These are phyloP conservation scores for Mytilinidion resinicola DNA, from an alignment of 495 filamentous ascomycete species.

Conservation along the genomic window DNA sequence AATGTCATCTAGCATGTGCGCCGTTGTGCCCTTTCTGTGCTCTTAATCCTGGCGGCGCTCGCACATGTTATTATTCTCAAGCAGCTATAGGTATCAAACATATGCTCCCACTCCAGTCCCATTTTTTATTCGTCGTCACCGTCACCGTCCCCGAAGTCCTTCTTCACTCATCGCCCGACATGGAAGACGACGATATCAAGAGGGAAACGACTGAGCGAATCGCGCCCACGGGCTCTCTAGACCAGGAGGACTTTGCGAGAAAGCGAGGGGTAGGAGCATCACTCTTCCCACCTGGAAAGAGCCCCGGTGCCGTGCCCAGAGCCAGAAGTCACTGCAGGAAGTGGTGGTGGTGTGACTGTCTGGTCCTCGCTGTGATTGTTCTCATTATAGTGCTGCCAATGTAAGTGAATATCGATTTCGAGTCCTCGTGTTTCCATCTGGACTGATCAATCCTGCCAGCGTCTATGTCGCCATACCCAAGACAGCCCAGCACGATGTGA, in stretches of 20 bases:
- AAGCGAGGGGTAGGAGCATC: constrained; percentile 22
- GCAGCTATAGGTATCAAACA: background rate
- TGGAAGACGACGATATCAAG: constrained; percentile 10
- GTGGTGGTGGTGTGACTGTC: constrained; percentile 68
- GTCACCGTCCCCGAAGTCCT: background rate
- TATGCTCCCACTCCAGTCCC: background rate
- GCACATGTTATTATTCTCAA: background rate
- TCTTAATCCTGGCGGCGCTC: constrained; percentile 8
- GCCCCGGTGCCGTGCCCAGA: constrained; percentile 36
- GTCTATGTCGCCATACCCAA: constrained; percentile 66
- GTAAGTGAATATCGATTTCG: constrained; percentile 46
- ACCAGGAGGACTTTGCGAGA: constrained; percentile 1
- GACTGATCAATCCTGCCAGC: constrained; percentile 37
- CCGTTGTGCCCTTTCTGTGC: constrained; percentile 3
- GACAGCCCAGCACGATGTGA: constrained; percentile 63
- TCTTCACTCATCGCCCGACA: background rate
- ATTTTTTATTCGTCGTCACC: background rate
- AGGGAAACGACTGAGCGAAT: constrained; percentile 2
- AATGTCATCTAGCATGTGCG: constrained; percentile 16
- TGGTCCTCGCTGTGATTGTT: constrained; percentile 46
- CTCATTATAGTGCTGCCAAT: constrained; percentile 58
- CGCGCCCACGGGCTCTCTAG: background rate
- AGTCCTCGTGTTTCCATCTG: background rate
- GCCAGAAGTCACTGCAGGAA: constrained; percentile 45
- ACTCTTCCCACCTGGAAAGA: constrained; percentile 24